Conservation (phyloP, 2,329 filamentous ascomycete species). For the Leptographium galeiforme region DNA sequence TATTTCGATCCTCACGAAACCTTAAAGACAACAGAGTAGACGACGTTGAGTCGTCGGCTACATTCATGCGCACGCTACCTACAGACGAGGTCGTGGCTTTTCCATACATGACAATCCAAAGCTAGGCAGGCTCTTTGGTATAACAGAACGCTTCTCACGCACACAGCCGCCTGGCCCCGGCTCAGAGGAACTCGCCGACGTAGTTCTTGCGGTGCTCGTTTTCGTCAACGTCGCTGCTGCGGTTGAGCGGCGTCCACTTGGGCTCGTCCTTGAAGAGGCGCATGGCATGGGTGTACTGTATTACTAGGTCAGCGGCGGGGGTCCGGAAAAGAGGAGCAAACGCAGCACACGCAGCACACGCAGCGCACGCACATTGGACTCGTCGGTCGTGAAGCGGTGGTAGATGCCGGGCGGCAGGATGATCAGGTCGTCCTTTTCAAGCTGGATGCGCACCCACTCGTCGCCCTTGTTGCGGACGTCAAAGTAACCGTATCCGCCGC, state of each 20-base stretch:
- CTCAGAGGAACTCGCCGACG: constrained; percentile 33
- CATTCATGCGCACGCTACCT: too few relatives aligned
- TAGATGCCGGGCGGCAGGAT: constrained; percentile 93
- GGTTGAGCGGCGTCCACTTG: constrained; percentile 92
- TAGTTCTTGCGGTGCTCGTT: constrained; percentile 75
- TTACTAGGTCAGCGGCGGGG: not conserved
- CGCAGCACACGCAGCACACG: not conserved
- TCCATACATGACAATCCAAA: too few relatives aligned
- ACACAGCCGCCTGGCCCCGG: not conserved
- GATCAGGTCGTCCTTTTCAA: constrained; percentile 82
- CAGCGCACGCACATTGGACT: constrained; percentile 61
- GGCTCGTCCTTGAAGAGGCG: constrained; percentile 95
- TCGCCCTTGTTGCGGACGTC: constrained; percentile 76
- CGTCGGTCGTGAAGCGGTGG: constrained; percentile 92
- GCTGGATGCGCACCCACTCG: constrained; percentile 73
- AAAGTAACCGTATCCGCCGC: constrained; percentile 81
- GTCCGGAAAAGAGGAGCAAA: too few relatives aligned
- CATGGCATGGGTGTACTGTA: constrained; percentile 87
- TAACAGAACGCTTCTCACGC: not conserved
- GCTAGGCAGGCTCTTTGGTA: too few relatives aligned
- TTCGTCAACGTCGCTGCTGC: constrained; percentile 59
- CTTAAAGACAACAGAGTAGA: too few relatives aligned
- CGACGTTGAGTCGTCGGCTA: too few relatives aligned
- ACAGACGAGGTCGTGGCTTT: too few relatives aligned
- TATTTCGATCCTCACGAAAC: too few relatives aligned